Evolutionary conservation across 1,139 yeast species (phyloP).

Genomic region (Pichia norvegensis): DNA sequence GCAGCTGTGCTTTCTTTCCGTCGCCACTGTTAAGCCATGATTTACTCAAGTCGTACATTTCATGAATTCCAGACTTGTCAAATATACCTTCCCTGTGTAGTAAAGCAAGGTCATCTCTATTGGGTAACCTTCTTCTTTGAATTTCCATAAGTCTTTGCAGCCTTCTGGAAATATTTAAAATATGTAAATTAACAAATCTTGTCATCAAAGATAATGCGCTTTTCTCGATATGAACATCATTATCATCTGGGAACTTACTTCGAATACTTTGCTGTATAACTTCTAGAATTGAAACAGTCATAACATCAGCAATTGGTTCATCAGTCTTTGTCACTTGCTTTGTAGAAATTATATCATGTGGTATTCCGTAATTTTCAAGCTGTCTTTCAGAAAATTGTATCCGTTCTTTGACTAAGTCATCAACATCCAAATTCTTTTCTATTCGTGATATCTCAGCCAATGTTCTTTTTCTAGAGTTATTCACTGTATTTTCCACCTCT

Average conservation of each 20-base stretch:
- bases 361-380: constrained; percentile 1
- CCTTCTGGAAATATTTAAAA: constrained; percentile 39
- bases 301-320: constrained; percentile 6
- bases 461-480: constrained; percentile 17
- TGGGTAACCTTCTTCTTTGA: constrained; percentile 61
- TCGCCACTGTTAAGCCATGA: constrained; percentile 5
- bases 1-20: background rate
- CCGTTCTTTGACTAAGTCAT: background rate
- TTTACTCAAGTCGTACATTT: constrained; percentile 32
- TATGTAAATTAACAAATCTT: constrained; percentile 42
- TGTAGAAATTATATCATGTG: background rate
- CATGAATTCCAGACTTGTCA: constrained; percentile 37
- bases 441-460: constrained; percentile 1
- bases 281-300: constrained; percentile 3
- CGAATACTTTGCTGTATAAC: constrained; percentile 8
- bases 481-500: background rate
- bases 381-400: background rate
- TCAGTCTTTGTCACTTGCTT: constrained; percentile 1
- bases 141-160: constrained; percentile 50
- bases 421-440: constrained; percentile 30
- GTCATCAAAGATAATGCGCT: constrained; percentile 37
- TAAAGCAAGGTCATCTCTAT: constrained; percentile 49
- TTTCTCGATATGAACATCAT: background rate
- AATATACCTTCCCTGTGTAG: constrained; percentile 42
- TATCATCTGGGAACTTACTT: constrained; percentile 1